Conservation (phyloP, 1,284 basidiomycete species). For the Leccinum griseonigrum region DNA sequence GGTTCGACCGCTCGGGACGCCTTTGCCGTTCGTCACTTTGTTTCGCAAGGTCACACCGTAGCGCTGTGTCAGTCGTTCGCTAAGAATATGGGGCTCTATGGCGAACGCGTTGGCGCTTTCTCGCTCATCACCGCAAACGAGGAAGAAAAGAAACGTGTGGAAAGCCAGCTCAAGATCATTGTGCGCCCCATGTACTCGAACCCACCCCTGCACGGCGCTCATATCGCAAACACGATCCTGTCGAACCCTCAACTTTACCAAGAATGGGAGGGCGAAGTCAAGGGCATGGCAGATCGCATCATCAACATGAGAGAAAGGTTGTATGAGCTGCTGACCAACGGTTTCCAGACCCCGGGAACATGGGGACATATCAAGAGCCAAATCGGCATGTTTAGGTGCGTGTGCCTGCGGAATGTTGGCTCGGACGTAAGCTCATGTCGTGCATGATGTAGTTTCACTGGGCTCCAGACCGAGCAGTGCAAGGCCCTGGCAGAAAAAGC, state of each 20-base stretch:
- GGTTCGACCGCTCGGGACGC: conserved; percentile 89
- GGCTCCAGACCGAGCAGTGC: conserved; percentile 81
- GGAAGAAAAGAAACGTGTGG: conserved; percentile 86
- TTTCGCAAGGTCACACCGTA: conserved; percentile 83
- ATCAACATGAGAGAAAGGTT: conserved; percentile 92
- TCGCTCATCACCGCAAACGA: conserved; percentile 72
- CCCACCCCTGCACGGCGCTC: conserved; percentile 94
- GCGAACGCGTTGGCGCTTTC: conserved; percentile 96
- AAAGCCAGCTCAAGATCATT: conserved; percentile 94
- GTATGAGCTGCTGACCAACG: conserved; percentile 76
- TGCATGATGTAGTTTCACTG: conserved; percentile 69
- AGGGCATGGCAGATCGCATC: conserved; percentile 95
- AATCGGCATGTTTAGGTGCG: conserved; percentile 91
- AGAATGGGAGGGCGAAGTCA: conserved; percentile 91
- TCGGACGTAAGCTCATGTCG: conserved; percentile 1
- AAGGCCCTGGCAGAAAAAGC: conserved; percentile 88
- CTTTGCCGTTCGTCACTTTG: conserved; percentile 94
- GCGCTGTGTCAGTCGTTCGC: conserved; percentile 94
- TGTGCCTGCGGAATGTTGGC: background rate
- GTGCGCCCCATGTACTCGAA: conserved; percentile 99
- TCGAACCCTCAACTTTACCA: conserved; percentile 74
- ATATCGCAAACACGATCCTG: conserved; percentile 85
- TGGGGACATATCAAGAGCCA: conserved; percentile 98
- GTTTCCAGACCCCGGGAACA: conserved; percentile 87
- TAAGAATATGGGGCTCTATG: conserved; percentile 99